Percentiles rank a stretch among this genome's conserved stretches.
phyloP scores from a whole-genome alignment of 1,284 basidiomycete species.

The Apiotrichum veenhuisii region DNA sequence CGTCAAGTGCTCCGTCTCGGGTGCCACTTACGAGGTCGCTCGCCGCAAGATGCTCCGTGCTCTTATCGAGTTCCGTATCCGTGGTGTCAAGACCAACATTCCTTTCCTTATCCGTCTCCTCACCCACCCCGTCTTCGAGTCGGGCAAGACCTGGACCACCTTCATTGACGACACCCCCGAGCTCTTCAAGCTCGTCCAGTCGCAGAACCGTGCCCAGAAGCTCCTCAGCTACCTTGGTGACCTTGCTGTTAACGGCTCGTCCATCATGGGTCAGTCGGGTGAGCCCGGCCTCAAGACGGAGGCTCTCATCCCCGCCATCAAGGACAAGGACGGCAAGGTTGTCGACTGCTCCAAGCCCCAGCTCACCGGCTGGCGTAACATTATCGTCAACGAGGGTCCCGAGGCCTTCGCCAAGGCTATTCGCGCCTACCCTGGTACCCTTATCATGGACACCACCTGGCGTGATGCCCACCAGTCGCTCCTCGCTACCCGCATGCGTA shows the following conservation, averaged over 20 bases:
- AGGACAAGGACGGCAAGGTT: conserved; percentile 68
- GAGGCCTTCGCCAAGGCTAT: conserved; percentile 99
- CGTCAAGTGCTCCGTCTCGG: conserved; percentile 94
- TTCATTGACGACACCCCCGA: conserved; percentile 99
- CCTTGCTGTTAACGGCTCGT: conserved; percentile 93
- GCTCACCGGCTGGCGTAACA: conserved; percentile 92
- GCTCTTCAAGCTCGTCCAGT: conserved; percentile 96
- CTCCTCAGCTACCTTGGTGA: conserved; percentile 95
- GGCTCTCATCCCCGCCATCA: conserved; percentile 76
- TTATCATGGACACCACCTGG: conserved; percentile 99
- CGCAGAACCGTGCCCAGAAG: conserved; percentile 98
- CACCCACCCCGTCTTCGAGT: conserved; percentile 96
- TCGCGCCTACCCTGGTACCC: conserved; percentile 87
- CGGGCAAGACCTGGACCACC: conserved; percentile 97
- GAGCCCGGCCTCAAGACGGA: conserved; percentile 94
- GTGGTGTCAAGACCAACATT: conserved; percentile 99
- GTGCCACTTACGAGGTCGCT: conserved; percentile 97
- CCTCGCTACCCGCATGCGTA: conserved; percentile 92
- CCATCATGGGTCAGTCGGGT: conserved; percentile 70
- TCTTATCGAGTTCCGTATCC: conserved; percentile 98
- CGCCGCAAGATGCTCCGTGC: conserved; percentile 98
- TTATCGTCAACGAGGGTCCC: conserved; percentile 96
- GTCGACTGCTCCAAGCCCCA: conserved; percentile 81
- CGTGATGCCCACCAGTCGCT: conserved; percentile 98
- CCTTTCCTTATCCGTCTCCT: conserved; percentile 98